Evolutionary conservation across 805 yeast genomes (phyloP), one percentile per base, ranked within the genome.

Genomic region (Wickerhamomyces hampshirensis): DNA sequence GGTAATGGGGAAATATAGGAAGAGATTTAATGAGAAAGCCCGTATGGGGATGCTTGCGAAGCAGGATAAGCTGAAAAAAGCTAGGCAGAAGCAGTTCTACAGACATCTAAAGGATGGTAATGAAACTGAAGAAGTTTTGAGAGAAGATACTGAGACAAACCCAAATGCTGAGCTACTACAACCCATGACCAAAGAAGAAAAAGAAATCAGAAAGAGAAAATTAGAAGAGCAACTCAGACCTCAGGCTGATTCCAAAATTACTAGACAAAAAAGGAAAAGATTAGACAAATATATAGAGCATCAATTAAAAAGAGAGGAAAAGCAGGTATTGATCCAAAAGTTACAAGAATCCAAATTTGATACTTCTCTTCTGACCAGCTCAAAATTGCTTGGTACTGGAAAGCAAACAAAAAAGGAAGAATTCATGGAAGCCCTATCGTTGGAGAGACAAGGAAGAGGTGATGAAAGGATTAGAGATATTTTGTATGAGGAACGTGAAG

Each of bases 201-300:
- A 73, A 47, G 70, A 60, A 21, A 73, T 71, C 30, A 71, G 84
- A 44, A 85, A 84, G 55, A 62, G 91, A 34, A 75, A 73, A 44
- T 54, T 89, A 31, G 75, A 79, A 40, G 71, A 75, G 18, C 59
- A 78, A 6, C 65, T 83, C 38, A 59, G 69, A 18, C 80, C 85
- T 30, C 71, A 70, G 37, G 66, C 73, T 37, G 91, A 85, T 40
- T 54, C 79, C 11, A 87, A 87, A 53, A 59, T 84, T 26, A 77
- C 89, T 1, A 66, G 77, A 33, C 72, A 81, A 33, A 83, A 91
- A 65, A 69, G 68, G 73, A 77, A 84, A 63, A 65, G 98, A 39
- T 63, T 91, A 30, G 97, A 91, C 43, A 91, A 91, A 59, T 91
- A 87, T 59, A 87, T 91, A 26, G 95, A 88, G 40, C 95, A 85